Percentiles rank a stretch among this genome's conserved stretches.
These are phyloP conservation scores for Draba incana DNA, from an alignment of 345 rosid genomes.

Conservation along the genomic window DNA sequence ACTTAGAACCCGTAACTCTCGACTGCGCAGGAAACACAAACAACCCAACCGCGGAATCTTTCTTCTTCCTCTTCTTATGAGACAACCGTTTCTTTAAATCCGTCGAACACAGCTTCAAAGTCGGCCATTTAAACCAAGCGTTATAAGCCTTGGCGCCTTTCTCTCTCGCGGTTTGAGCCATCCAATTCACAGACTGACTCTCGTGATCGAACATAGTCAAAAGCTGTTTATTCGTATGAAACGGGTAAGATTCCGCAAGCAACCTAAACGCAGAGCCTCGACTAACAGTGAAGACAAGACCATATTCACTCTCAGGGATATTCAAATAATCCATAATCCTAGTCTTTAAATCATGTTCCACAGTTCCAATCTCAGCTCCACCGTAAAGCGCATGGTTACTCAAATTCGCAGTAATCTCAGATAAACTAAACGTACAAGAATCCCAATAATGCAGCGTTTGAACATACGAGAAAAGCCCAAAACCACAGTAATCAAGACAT, in stretches of 20 bases:
- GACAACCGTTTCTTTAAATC: constrained; percentile 68
- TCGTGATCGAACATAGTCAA: constrained; percentile 32
- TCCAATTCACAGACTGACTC: constrained; percentile 84
- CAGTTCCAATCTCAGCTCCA: constrained; percentile 67
- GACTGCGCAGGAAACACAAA: constrained; percentile 82
- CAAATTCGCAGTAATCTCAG: constrained; percentile 75
- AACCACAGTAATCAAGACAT: constrained; percentile 85
- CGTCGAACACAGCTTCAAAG: constrained; percentile 65
- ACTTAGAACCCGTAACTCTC: constrained; percentile 76
- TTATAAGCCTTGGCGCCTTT: constrained; percentile 71
- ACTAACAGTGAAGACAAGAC: constrained; percentile 59
- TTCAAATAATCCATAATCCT: constrained; percentile 74
- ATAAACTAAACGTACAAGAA: constrained; percentile 61
- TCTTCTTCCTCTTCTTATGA: constrained; percentile 65
- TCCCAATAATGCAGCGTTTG: constrained; percentile 67
- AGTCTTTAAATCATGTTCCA: constrained; percentile 67
- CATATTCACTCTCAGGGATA: constrained; percentile 73
- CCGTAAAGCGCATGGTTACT: constrained; percentile 75
- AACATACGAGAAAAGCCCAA: constrained; percentile 65
- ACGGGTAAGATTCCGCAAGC: constrained; percentile 76
- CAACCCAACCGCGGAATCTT: constrained; percentile 39
- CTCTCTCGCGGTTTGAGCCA: constrained; percentile 72
- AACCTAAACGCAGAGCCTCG: constrained; percentile 53
- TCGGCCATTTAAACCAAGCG: constrained; percentile 85
- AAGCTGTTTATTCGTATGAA: constrained; percentile 60